phyloP scores from a whole-genome alignment of 2,329 filamentous ascomycete species.

The Exophiala dermatitidis region DNA sequence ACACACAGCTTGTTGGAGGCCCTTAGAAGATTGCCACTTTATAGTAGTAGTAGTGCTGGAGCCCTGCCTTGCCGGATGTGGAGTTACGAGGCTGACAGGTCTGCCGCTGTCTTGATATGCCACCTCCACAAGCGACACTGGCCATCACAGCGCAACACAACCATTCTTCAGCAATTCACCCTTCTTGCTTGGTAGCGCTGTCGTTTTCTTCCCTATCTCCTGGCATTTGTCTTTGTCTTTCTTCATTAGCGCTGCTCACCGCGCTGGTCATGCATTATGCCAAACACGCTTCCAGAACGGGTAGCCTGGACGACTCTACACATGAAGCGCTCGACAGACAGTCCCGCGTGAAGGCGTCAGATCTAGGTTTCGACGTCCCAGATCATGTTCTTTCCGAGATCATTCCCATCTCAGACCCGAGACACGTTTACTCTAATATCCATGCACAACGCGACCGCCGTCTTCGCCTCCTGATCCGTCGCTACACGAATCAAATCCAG shows the following conservation, averaged over 20 bases:
- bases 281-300: conserved; percentile 8
- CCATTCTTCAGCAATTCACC: neutral
- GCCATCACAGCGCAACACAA: neutral
- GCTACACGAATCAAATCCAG: conserved; percentile 71
- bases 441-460: conserved; percentile 25
- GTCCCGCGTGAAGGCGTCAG: conserved; percentile 13
- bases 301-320: conserved; percentile 10
- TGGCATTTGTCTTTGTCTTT: neutral
- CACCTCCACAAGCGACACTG: neutral
- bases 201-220: neutral
- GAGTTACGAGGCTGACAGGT: neutral
- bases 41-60: too few relatives aligned
- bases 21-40: neutral
- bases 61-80: neutral
- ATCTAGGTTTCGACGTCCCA: conserved; percentile 14
- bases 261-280: conserved; percentile 20
- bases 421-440: conserved; percentile 13
- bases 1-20: neutral
- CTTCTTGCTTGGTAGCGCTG: neutral
- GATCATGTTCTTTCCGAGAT: conserved; percentile 18
- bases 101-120: neutral
- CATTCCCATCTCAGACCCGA: conserved; percentile 15
- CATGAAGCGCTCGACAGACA: conserved; percentile 11
- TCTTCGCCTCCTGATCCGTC: conserved; percentile 24
- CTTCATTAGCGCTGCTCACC: neutral